Percentiles rank a stretch among this genome's conserved stretches.
Conservation (phyloP, 345 rosid genomes). For the Hibiscus tridactylites region DNA sequence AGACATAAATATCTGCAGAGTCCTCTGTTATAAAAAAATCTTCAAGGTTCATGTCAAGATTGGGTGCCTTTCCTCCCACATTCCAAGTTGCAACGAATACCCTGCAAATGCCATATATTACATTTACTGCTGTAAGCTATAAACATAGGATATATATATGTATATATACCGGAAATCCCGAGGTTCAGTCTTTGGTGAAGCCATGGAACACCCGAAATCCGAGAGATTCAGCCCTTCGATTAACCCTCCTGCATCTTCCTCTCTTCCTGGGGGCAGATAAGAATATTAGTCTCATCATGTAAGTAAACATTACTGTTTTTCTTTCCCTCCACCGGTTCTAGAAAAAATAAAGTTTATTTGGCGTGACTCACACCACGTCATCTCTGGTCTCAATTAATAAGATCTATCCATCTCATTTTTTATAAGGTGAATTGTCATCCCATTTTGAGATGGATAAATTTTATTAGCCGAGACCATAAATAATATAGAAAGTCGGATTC, state of each 20-base stretch:
- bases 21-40: slow-evolving; percentile 78
- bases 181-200: slow-evolving; percentile 36
- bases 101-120: slow-evolving; percentile 31
- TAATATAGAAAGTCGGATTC: no score
- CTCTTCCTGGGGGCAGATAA: slow-evolving; percentile 42
- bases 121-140: background rate
- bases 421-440: no score
- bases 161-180: slow-evolving; percentile 50
- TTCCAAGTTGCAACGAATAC: slow-evolving; percentile 87
- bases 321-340: background rate
- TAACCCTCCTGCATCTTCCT: slow-evolving; percentile 30
- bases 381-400: no score
- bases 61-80: slow-evolving; percentile 86
- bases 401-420: no score
- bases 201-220: slow-evolving; percentile 43
- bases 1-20: slow-evolving; percentile 74
- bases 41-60: slow-evolving; percentile 60
- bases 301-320: background rate
- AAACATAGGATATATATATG: background rate
- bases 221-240: slow-evolving; percentile 72
- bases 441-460: no score
- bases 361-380: no score
- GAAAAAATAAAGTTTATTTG: no score
- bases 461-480: no score
- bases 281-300: slow-evolving; percentile 7